Base-by-base conservation (phyloP, 345 rosid species). In the Xanthoceras sorbifolium region DNA sequence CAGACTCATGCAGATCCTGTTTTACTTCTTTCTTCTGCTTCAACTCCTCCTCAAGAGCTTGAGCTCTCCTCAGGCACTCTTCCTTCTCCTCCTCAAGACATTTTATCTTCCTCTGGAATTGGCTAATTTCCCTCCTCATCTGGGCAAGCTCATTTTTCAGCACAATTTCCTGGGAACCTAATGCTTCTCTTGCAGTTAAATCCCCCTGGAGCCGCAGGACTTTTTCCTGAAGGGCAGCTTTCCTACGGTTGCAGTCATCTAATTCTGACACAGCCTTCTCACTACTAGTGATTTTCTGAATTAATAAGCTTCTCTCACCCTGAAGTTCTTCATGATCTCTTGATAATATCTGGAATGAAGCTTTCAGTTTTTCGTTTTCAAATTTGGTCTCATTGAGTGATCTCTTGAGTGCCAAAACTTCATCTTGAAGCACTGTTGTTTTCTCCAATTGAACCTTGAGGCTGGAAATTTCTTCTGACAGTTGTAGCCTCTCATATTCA, bases 161-260 rank as follows among this genome's bases (percentile, higher is more conserved):
- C 64, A 82, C 81, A 44, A 88, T 89, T 63, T 87, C 90, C 75
- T 86, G 88, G 38, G 81, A 76, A 31, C 83, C 87, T 72, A 83
- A 11, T 78, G 91, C 91, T 80, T 87, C 91, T 83, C 80, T 83
- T 72, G 93, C 92, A 31, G 88, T 84, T 85, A 91, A 82, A 81
- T 91, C 93, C 29, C 92, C 91, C 78, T 86, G 85, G 64, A 91
- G 84, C 75, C 93, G 79, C 38, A 89, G 77, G 75, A 91, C 83
- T 80, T 87, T 89, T 82, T 91, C 93, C 82, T 89, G 88, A 6
- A 91, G 90, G 48, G 82, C 81, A 67, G 83, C 84, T 79, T 87
- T 89, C 62, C 75, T 82, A 54, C 72, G 80, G 73, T 72, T 84
- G 83, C 85, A 86, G 59, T 82, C 82, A 70, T 86, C 91, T 79